A percentile compares a stretch with the other conserved stretches of the same genome.
phyloP scores from a whole-genome alignment of 495 filamentous ascomycete species.

The Aspergillus baeticus region DNA sequence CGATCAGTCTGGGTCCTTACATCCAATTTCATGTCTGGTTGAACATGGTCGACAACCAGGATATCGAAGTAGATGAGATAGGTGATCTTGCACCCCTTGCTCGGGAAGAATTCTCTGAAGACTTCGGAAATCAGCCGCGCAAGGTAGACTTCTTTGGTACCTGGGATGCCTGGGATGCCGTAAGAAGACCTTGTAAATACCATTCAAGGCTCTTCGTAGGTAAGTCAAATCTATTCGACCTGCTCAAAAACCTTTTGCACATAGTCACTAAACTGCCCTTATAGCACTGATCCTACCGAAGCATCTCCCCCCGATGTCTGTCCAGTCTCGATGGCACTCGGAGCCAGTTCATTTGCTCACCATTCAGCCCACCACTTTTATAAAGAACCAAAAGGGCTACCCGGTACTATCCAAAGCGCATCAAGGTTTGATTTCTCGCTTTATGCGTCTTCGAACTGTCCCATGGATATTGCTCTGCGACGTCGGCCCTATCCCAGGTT shows the following conservation, averaged over 20 bases:
- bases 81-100: conserved; percentile 60
- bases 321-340: conserved; percentile 90
- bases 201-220: conserved; percentile 78
- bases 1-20: conserved; percentile 67
- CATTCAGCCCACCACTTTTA: conserved; percentile 65
- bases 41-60: conserved; percentile 67
- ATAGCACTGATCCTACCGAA: conserved; percentile 77
- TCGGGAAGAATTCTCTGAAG: conserved; percentile 49
- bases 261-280: conserved; percentile 16
- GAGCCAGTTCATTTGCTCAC: conserved; percentile 84
- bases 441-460: conserved; percentile 76
- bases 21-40: conserved; percentile 79
- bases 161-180: conserved; percentile 93
- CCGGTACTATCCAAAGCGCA: conserved; percentile 81
- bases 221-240: conserved; percentile 49
- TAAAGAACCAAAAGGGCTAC: conserved; percentile 74
- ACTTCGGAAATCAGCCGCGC: conserved; percentile 25
- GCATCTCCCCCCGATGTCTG: conserved; percentile 66
- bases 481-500: conserved; percentile 64
- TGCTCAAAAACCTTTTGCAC: not conserved
- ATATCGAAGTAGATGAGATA: conserved; percentile 52
- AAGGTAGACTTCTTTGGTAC: conserved; percentile 66
- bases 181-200: conserved; percentile 85
- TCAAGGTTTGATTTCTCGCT: conserved; percentile 72
- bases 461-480: conserved; percentile 83